These are phyloP conservation scores for Rhododendron molle DNA, from an alignment of 148 eudicot species.

Conservation along the genomic window DNA sequence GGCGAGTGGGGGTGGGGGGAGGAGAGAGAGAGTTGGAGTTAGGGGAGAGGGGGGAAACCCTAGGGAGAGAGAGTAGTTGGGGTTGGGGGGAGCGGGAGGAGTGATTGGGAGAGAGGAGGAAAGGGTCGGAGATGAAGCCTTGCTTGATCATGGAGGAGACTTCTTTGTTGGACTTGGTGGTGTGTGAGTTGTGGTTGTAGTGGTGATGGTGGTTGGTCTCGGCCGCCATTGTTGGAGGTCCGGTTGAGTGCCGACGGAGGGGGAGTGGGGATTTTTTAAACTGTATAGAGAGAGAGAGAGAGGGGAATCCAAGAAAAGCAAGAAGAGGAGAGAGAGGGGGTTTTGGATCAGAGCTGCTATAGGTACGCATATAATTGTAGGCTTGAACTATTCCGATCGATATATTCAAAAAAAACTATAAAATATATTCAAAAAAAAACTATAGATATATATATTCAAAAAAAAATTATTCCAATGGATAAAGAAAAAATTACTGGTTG, in stretches of 20 bases:
- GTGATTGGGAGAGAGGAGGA: conserved; percentile 25
- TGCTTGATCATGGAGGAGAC: conserved; percentile 59
- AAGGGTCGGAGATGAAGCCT: conserved; percentile 57
- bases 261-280: neutral
- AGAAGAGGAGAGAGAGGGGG: neutral
- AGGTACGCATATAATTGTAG: too few relatives aligned
- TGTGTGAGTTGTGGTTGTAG: neutral
- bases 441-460: too few relatives aligned
- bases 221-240: conserved; percentile 12
- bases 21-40: conserved; percentile 20
- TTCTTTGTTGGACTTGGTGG: conserved; percentile 8
- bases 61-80: conserved; percentile 4
- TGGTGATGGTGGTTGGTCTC: neutral
- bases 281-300: neutral
- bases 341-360: too few relatives aligned
- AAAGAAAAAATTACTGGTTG: too few relatives aligned
- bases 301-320: conserved; percentile 16
- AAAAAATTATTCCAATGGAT: too few relatives aligned
- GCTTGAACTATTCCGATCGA: too few relatives aligned
- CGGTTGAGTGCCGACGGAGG: neutral
- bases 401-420: too few relatives aligned
- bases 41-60: neutral
- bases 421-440: too few relatives aligned
- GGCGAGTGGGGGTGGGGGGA: conserved; percentile 22
- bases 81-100: conserved; percentile 22